Evolutionary conservation across 306 rosid genomes (phyloP).

Genomic region (Trichosanthes truncata): DNA sequence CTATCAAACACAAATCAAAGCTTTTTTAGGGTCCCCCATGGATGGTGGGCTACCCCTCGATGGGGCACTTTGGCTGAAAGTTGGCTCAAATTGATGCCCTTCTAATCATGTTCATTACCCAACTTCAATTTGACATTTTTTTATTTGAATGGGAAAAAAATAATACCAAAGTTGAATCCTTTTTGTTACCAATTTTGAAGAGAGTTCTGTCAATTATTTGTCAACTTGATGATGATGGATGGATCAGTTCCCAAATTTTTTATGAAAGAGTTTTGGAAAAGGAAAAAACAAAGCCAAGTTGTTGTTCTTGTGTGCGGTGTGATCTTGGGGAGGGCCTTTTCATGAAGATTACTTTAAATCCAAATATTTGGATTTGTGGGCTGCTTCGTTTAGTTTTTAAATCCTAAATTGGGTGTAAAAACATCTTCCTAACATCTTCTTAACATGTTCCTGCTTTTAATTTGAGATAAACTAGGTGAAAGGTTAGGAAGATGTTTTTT

Average conservation of each 20-base stretch:
- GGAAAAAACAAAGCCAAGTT: neutral
- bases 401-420: no score
- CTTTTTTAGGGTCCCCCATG: neutral
- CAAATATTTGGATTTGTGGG: no score
- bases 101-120: neutral
- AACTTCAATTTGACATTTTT: neutral
- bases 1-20: constrained; percentile 4
- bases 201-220: neutral
- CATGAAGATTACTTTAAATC: no score
- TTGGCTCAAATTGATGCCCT: neutral
- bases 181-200: neutral
- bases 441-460: no score
- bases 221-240: neutral
- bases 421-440: no score
- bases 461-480: no score
- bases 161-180: neutral
- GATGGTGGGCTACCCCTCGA: neutral
- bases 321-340: neutral
- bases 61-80: neutral
- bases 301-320: neutral
- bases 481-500: no score
- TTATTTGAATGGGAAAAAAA: neutral
- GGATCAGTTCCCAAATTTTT: neutral
- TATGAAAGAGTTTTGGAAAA: neutral
- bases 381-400: no score